A percentile compares a stretch with the other conserved stretches of the same genome.
These are phyloP conservation scores for Ogataea degrootiae DNA, from an alignment of 805 yeast species.

Conservation along the genomic window DNA sequence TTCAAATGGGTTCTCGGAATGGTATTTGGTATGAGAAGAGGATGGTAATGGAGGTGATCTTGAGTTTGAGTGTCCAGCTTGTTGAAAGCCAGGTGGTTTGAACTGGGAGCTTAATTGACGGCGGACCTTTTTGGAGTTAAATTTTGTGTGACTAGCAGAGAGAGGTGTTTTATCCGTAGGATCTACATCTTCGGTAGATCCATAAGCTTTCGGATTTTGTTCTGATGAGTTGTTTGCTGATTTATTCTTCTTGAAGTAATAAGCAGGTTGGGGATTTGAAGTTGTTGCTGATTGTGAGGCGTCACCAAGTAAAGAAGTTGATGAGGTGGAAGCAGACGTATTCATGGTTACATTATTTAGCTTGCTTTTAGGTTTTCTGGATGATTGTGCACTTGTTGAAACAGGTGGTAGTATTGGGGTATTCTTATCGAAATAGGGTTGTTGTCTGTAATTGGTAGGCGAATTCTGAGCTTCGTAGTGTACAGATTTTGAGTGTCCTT, in stretches of 20 bases:
- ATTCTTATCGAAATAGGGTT: background rate
- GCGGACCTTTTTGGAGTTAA: too few species aligned
- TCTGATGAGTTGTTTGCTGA: background rate
- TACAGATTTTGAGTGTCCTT: too few species aligned
- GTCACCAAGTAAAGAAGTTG: too few species aligned
- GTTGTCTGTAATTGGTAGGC: background rate
- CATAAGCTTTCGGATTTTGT: background rate
- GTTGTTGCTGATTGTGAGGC: too few species aligned
- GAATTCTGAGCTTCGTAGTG: background rate
- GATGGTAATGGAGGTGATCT: background rate
- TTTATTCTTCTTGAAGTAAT: too few species aligned
- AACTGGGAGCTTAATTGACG: too few species aligned
- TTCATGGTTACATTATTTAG: background rate
- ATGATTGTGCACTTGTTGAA: background rate
- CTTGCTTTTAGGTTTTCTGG: conserved; percentile 2
- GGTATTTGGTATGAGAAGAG: background rate
- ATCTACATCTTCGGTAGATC: background rate
- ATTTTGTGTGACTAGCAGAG: too few species aligned
- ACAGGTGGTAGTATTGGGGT: background rate
- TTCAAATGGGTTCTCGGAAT: conserved; percentile 4
- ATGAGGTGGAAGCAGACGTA: too few species aligned
- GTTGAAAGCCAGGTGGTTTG: too few species aligned
- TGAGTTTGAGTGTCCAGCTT: too few species aligned
- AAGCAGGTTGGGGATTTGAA: too few species aligned
- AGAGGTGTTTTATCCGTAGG: background rate